Base-by-base conservation (phyloP, 192 early-diverging fungal genomes). In the Entomortierella beljakovae region DNA sequence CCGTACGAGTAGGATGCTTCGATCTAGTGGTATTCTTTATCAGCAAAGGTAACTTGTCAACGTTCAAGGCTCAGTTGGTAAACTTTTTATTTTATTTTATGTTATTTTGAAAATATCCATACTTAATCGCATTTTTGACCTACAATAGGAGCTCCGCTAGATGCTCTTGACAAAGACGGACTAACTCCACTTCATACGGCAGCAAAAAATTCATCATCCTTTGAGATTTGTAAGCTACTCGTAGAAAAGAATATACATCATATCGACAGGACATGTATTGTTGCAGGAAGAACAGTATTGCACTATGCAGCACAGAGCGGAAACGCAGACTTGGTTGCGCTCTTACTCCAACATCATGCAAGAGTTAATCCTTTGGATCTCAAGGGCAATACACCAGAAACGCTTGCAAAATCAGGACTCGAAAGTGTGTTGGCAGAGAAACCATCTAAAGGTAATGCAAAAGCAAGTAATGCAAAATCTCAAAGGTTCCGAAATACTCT, bases 121-220 rank as follows among this genome's bases (percentile, higher is more conserved):
- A 40, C 37, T 40, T 6, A 9, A 13, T 40, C 43, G 3, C 15
- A 46, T 32, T 25, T 10, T 23, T 20, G 31, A 43, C 35, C 18
- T 9, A 26, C 9, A 38, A 49, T 35, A 64, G 81, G 81, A 10
- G 75, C 81, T 23, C 73, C 81, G 1, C 40, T 83, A 43, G 75
- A 72, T 59, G 75, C 81, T 53, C 61, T 83, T n/a, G 81, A 83
- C 48, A 56, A 68, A 6, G 53, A 73, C 61, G 81, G 81, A 6
- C 29, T 77, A 23, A 80, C 75, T 2, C 74, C 81, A 11, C 70
- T 83, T n/a, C 81, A 83, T 49, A 80, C 67, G 15, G 81, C 76
- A 43, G 70, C 81, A 16, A 71, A 83, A 32, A 38, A 79, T 50
- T 22, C 54, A 15, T 43, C 62, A 2, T 57, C 70, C 6, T 73